phyloP scores from a whole-genome alignment of 371 early-diverging fungal species.

The Mortierella sp. region DNA sequence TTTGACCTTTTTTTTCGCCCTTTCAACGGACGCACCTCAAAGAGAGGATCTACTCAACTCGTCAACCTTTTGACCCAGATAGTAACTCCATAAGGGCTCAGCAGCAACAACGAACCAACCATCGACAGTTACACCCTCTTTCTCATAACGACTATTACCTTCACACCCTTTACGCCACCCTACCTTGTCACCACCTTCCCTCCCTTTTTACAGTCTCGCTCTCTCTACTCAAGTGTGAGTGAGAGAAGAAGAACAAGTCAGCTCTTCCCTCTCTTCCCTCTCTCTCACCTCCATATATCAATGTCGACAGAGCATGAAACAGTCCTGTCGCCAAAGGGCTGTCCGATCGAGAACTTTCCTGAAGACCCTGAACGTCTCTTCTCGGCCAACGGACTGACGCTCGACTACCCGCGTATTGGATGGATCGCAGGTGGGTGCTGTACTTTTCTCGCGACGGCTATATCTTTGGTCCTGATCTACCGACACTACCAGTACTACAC shows the following conservation, averaged over 20 bases:
- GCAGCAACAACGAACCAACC: background rate
- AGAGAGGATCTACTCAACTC: background rate
- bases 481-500: constrained; percentile 52
- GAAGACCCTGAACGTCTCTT: constrained; percentile 48
- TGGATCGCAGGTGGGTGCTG: constrained; percentile 46
- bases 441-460: constrained; percentile 21
- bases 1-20: background rate
- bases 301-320: constrained; percentile 14
- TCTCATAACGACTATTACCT: background rate
- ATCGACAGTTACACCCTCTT: background rate
- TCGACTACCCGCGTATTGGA: constrained; percentile 51
- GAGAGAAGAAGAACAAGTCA: too few species aligned
- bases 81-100: background rate
- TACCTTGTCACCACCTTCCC: background rate
- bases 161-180: constrained; percentile 3
- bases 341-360: constrained; percentile 38
- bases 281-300: background rate
- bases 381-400: constrained; percentile 37
- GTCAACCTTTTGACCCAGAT: background rate
- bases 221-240: too few species aligned
- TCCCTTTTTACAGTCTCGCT: background rate
- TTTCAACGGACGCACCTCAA: background rate
- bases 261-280: background rate
- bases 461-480: constrained; percentile 45
- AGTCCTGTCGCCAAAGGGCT: constrained; percentile 36